Percentiles rank a stretch among this genome's conserved stretches.
Evolutionary conservation across 2,329 filamentous ascomycete species (phyloP).

Genomic region (Sporothrix mexicana): DNA sequence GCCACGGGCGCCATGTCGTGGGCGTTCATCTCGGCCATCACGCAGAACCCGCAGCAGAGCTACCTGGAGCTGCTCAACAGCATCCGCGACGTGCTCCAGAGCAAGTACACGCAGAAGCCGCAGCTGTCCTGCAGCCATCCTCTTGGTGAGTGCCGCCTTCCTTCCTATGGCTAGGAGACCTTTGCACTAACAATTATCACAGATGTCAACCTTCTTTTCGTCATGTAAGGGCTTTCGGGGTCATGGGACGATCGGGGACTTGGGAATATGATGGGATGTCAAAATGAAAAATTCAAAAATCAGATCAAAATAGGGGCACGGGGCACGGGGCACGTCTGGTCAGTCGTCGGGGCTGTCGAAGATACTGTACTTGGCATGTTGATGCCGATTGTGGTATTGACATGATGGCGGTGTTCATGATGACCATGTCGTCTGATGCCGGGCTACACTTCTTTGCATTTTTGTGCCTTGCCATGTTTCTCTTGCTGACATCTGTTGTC

Average conservation of each 20-base stretch:
- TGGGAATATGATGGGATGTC: neutral
- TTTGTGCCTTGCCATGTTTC: neutral
- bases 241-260: neutral
- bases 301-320: no score
- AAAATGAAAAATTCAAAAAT: neutral
- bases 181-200: neutral
- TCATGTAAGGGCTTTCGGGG: conserved; percentile 29
- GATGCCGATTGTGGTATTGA: no score
- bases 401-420: no score
- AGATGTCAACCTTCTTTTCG: conserved; percentile 37
- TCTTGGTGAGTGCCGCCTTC: conserved; percentile 68
- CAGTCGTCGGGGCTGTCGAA: no score
- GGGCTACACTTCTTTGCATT: neutral
- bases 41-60: conserved; percentile 97
- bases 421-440: no score
- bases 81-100: conserved; percentile 88
- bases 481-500: neutral
- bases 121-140: conserved; percentile 97
- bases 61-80: conserved; percentile 97
- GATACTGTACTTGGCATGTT: no score
- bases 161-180: neutral
- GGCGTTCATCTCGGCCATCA: conserved; percentile 91
- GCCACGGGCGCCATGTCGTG: conserved; percentile 98
- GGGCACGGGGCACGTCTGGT: no score
- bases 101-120: conserved; percentile 91